Percentiles rank a stretch among this genome's conserved stretches.
Conservation (phyloP, 371 early-diverging fungal genomes). For the Rhizopus arrhizus region DNA sequence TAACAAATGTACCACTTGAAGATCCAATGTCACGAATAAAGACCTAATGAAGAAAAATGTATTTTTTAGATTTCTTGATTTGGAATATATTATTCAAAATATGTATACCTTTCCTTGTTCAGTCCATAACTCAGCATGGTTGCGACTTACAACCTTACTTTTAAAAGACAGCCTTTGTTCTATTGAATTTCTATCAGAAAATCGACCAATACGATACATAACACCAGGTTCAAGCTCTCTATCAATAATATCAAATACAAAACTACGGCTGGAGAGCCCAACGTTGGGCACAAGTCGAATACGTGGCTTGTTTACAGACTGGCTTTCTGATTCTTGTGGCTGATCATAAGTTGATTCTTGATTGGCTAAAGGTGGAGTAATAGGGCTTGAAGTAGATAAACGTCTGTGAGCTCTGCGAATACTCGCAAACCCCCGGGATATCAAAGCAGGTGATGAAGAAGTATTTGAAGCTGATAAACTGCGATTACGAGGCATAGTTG, state of each 20-base stretch:
- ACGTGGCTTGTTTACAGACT: constrained; percentile 41
- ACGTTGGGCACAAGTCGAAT: constrained; percentile 78
- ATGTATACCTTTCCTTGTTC: constrained; percentile 68
- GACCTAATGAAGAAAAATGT: constrained; percentile 48
- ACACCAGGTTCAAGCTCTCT: constrained; percentile 70
- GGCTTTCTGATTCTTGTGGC: not conserved
- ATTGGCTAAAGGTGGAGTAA: constrained; percentile 5
- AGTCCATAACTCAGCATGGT: constrained; percentile 93
- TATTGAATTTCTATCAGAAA: constrained; percentile 69
- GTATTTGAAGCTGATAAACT: constrained; percentile 29
- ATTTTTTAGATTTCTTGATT: no score
- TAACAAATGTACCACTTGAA: constrained; percentile 93
- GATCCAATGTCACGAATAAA: constrained; percentile 88
- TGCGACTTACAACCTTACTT: constrained; percentile 91
- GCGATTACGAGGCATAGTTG: constrained; percentile 37
- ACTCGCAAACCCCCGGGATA: constrained; percentile 42
- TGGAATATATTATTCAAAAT: no score
- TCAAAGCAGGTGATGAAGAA: constrained; percentile 29
- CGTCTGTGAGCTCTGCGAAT: constrained; percentile 37
- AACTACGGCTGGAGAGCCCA: constrained; percentile 65
- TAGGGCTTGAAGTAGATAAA: constrained; percentile 22
- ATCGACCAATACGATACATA: constrained; percentile 76
- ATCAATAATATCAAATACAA: constrained; percentile 84
- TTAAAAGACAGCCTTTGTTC: constrained; percentile 83
- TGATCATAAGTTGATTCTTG: not conserved